Conservation (phyloP, 192 early-diverging fungal species). For the Obelidium mucronatum region DNA sequence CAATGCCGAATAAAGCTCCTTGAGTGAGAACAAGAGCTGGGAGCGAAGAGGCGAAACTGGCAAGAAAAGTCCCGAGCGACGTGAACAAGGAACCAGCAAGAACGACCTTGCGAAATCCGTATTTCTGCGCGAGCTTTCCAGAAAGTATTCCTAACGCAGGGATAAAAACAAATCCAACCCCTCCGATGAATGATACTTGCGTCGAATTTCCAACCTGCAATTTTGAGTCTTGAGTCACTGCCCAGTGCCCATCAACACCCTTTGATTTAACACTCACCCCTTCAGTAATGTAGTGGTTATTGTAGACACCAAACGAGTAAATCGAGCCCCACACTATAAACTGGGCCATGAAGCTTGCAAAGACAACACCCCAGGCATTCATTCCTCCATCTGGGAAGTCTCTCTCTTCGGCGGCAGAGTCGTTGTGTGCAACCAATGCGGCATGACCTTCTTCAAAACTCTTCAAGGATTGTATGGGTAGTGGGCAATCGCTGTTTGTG, state of each 20-base stretch:
- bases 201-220: constrained; percentile 14
- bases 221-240: neutral
- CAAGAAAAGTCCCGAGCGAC: constrained; percentile 27
- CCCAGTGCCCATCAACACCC: neutral
- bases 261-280: neutral
- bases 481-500: neutral
- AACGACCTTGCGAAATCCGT: constrained; percentile 56
- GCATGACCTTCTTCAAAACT: neutral
- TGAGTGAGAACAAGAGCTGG: constrained; percentile 68
- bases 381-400: constrained; percentile 51
- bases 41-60: constrained; percentile 29
- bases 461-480: neutral
- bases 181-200: constrained; percentile 43
- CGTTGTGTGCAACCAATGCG: neutral
- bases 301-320: constrained; percentile 25
- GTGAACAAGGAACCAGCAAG: constrained; percentile 55
- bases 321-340: constrained; percentile 44
- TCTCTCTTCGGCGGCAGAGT: constrained; percentile 1
- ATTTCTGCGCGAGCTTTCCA: constrained; percentile 45
- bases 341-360: constrained; percentile 52
- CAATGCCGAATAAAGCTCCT: constrained; percentile 77
- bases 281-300: constrained; percentile 1
- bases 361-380: constrained; percentile 53
- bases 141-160: constrained; percentile 42
- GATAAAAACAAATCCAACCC: constrained; percentile 37